Conservation (phyloP, 768 basidiomycete genomes). For the Leucosporidium creatinivorum region DNA sequence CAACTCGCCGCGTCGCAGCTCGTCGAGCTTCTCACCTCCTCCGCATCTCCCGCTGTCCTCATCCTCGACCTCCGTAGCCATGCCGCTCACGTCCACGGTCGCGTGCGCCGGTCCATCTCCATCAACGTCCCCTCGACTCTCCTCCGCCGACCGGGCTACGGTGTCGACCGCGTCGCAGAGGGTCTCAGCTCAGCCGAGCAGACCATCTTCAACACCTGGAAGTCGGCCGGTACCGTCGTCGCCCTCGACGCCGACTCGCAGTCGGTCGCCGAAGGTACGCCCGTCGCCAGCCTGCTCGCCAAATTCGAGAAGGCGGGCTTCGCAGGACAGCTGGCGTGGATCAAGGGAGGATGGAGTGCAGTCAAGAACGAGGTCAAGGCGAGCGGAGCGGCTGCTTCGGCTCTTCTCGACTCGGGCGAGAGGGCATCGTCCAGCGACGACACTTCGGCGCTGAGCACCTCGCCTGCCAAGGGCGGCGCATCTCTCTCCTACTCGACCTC, state of each 20-base stretch:
- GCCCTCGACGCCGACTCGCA: conserved; percentile 78
- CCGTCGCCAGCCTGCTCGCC: conserved; percentile 40
- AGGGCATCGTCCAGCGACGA: not conserved
- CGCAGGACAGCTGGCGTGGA: conserved; percentile 61
- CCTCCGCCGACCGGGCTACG: conserved; percentile 81
- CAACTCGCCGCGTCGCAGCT: conserved; percentile 11
- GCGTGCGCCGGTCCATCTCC: conserved; percentile 64
- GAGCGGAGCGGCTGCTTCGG: not conserved
- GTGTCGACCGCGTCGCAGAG: conserved; percentile 62
- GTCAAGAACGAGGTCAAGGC: conserved; percentile 43
- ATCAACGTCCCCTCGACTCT: conserved; percentile 90
- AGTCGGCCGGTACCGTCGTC: conserved; percentile 51
- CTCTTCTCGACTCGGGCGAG: not conserved
- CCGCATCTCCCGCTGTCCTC: conserved; percentile 44
- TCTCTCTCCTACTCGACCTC: not conserved
- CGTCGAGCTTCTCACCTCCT: conserved; percentile 10
- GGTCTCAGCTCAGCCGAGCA: conserved; percentile 66
- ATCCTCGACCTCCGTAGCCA: conserved; percentile 84
- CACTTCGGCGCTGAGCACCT: not conserved
- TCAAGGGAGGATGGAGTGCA: conserved; percentile 74
- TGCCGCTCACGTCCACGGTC: conserved; percentile 55
- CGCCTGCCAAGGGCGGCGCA: not conserved
- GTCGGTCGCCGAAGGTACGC: conserved; percentile 51
- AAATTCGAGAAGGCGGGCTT: conserved; percentile 48
- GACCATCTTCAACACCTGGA: conserved; percentile 49